Evolutionary conservation across 176 grass and related monocot species (phyloP).

Genomic region (Areca catechu): DNA sequence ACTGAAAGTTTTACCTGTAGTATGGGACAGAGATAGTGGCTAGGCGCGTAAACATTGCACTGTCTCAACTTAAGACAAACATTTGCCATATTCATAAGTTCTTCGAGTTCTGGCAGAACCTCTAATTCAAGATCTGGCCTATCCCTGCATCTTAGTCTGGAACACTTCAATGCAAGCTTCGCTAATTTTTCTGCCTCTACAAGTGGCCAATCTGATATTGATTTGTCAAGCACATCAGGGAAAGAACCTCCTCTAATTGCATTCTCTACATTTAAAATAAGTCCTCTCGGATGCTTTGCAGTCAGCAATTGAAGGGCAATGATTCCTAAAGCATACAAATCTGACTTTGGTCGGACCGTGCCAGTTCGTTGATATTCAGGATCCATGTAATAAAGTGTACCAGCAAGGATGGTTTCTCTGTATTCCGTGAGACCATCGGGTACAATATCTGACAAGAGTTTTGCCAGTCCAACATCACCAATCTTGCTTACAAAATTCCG

Average conservation of each 20-base stretch:
- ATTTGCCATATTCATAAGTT: conserved; percentile 42
- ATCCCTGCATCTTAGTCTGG: conserved; percentile 54
- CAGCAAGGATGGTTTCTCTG: conserved; percentile 67
- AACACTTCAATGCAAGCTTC: conserved; percentile 58
- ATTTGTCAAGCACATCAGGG: conserved; percentile 34
- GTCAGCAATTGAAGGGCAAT: conserved; percentile 75
- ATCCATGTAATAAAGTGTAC: conserved; percentile 86
- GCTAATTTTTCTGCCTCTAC: conserved; percentile 56
- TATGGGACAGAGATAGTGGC: conserved; percentile 78
- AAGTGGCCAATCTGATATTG: conserved; percentile 55
- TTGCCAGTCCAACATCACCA: conserved; percentile 77
- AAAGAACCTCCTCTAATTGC: conserved; percentile 37
- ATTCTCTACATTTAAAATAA: conserved; percentile 35
- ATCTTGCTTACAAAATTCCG: conserved; percentile 79
- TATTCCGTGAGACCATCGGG: conserved; percentile 81
- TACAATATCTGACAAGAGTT: conserved; percentile 60
- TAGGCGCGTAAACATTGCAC: conserved; percentile 28
- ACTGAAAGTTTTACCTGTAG: conserved; percentile 40
- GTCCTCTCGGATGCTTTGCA: conserved; percentile 50
- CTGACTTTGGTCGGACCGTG: conserved; percentile 81
- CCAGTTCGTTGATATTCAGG: conserved; percentile 90
- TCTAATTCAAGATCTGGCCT: conserved; percentile 57
- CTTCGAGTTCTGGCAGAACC: conserved; percentile 68
- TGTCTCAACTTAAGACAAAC: conserved; percentile 22
- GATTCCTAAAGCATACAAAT: conserved; percentile 70